Evolutionary conservation across 768 basidiomycete genomes (phyloP), one percentile per base, ranked within the genome.

Genomic region (Russula earlei): DNA sequence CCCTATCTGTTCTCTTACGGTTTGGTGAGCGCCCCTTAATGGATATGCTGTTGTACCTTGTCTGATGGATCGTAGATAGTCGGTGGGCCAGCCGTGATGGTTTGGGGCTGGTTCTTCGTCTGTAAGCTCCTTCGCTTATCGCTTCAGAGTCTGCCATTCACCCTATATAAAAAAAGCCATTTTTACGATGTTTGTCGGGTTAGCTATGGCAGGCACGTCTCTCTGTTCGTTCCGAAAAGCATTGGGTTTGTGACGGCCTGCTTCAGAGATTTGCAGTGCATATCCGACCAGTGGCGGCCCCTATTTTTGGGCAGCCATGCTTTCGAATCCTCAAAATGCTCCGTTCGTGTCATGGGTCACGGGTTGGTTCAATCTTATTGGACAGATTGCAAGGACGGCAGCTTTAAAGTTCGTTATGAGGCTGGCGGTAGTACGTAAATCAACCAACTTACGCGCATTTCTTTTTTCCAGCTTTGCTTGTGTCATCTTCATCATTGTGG

Each of bases 231-330:
- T 19, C 12, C 0, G 24, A 15, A 25, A 37, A 25, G 12, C 9
- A n/a, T 19, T 9, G 29, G 3, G 4, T 42, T 24, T 36, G 8
- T 64, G 40, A 58, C 25, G 5, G 17, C 4, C 14, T 44, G 20
- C 29, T 17, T 17, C 34, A 63, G 75, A 77, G 66, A 67, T 73
- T 34, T 74, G 71, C 58, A 84, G 82, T 58, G 82, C 84, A 2
- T 83, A 82, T 70, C 84, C 82, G 5, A 84, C 83, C 2, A 82
- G 79, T 48, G 84, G 85, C 6, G 85, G 85, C 0, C 85, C 87
- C 0, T 87, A 87, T 63, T 86, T 82, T 67, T 87, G 86, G 87
- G 81, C 85, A 14, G 85, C 85, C 1, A 84, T 87, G 78, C 68
- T 88, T 0, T 80, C 83, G 2, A 71, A 72, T 51, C 79, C 77